Base-by-base conservation (phyloP, 768 basidiomycete genomes). In the Boletus edulis region DNA sequence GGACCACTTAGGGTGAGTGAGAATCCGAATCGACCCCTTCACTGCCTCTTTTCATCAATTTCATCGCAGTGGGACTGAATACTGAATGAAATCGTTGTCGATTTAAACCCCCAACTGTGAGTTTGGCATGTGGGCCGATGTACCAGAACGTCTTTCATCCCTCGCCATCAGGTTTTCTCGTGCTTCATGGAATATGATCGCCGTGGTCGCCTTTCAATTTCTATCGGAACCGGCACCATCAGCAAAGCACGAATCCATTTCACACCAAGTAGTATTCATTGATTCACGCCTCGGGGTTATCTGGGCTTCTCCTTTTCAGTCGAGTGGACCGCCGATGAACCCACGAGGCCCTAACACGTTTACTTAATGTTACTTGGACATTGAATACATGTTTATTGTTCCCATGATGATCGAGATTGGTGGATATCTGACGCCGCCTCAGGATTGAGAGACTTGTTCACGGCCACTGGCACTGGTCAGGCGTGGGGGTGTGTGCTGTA, bases 51-150 rank as follows among this genome's bases (percentile, higher is more conserved):
- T 69, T 72, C 64, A 64, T 62, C 58, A 51, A 58, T 61, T 61
- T 65, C 57, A 61, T 57, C 49, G 41, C 59, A 79, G 77, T 78
- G 78, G 76, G 78, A 79, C 53, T 78, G 42, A 64, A 24, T n/a
- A 17, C 49, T 18, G 65, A 72, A 65, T 59, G 52, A 49, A 56
- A 58, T 54, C 52, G 50, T 54, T 58, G 55, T 62, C 57, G 51
- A 61, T 62, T 61, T 54, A 52, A 41, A 48, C 57, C 62, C 29
- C 57, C 57, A 58, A 20, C 39, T 49, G 58, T 59, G 63, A 69
- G 62, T 63, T 58, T 38, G 56, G 53, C 59, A 61, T 61, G 66
- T 57, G 61, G 58, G 54, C 56, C 24, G 45, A 51, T 63, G 47
- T 34, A 53, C 66, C 51, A n/a, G 58, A 52, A 46, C 57, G 49